phyloP scores from a whole-genome alignment of 306 rosid species.

The Cajanus cajan region DNA sequence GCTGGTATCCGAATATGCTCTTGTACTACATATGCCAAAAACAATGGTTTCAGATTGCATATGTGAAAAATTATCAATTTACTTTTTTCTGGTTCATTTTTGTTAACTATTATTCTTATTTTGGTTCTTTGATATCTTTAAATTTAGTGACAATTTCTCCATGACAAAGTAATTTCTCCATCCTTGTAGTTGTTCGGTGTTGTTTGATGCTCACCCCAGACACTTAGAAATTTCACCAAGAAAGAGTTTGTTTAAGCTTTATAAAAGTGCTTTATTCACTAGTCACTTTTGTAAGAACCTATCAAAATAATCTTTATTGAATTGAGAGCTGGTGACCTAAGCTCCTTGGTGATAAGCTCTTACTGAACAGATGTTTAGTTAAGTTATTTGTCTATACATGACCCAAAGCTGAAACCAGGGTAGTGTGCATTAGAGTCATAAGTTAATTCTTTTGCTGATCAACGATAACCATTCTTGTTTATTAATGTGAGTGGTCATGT shows the following conservation, averaged over 20 bases:
- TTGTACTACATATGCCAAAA: not conserved
- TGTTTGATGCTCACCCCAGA: not conserved
- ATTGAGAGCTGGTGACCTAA: not conserved
- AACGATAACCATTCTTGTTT: not conserved
- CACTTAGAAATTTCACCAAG: not conserved
- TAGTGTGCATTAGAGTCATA: not conserved
- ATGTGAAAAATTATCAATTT: not conserved
- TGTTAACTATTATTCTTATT: not conserved
- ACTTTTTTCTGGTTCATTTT: not conserved
- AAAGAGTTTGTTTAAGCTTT: not conserved
- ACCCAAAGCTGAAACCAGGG: not conserved
- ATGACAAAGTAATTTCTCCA: not conserved
- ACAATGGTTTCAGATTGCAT: constrained; percentile 13
- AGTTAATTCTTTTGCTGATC: not conserved
- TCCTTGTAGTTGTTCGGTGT: not conserved
- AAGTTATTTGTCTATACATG: not conserved
- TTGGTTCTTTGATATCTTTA: not conserved
- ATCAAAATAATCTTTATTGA: not conserved
- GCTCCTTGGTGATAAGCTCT: not conserved
- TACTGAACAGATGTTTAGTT: not conserved
- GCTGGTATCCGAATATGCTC: no score
- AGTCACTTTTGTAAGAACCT: not conserved
- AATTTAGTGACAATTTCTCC: constrained; percentile 10
- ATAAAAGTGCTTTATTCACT: not conserved
- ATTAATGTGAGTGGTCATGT: not conserved